phyloP scores from a whole-genome alignment of 78 protist species.

The Dictyostelium citrinum region DNA sequence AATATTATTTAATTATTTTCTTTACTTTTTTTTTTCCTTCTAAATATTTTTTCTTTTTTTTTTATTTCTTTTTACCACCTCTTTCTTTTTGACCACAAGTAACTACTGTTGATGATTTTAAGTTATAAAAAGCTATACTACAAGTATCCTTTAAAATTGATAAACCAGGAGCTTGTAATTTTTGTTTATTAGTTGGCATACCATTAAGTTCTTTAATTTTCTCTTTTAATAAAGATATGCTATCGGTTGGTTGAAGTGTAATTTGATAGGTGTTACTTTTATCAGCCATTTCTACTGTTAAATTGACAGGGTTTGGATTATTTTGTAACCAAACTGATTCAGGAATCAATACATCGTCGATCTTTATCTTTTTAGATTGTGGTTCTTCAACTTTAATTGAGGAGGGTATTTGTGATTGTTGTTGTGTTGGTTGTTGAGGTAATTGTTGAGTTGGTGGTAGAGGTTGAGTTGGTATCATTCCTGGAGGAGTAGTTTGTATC shows the following conservation, averaged over 20 bases:
- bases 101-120: background rate
- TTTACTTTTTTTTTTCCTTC: background rate
- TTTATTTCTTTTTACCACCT: constrained; percentile 78
- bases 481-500: background rate
- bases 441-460: constrained; percentile 10
- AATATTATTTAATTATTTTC: background rate
- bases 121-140: constrained; percentile 50
- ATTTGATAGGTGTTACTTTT: background rate
- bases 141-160: constrained; percentile 66
- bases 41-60: background rate
- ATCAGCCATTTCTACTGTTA: constrained; percentile 15
- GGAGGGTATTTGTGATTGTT: background rate
- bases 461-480: background rate
- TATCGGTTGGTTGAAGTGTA: constrained; percentile 25
- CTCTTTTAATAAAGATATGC: constrained; percentile 32
- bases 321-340: constrained; percentile 11
- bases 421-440: background rate
- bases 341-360: constrained; percentile 18
- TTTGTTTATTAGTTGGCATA: constrained; percentile 80
- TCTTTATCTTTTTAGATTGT: constrained; percentile 19
- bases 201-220: constrained; percentile 35
- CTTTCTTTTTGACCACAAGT: constrained; percentile 41
- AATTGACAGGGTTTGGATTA: constrained; percentile 55
- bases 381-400: constrained; percentile 7
- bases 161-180: constrained; percentile 62